Evolutionary conservation across 2,329 filamentous ascomycete genomes (phyloP), one percentile per base, ranked within the genome.

Genomic region (Fusarium hostae): DNA sequence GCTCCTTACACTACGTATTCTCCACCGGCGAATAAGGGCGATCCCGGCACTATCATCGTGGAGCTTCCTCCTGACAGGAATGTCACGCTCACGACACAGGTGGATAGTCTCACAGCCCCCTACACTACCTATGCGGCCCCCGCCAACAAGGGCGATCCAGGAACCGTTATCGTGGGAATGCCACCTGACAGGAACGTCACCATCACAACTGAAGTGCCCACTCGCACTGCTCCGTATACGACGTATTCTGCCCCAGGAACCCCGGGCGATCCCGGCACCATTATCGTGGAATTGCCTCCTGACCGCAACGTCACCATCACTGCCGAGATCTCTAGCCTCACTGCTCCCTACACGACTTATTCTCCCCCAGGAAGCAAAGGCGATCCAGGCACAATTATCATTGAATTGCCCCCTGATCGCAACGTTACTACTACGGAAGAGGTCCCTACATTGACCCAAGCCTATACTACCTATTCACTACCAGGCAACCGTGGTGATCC

Each of bases 231-330:
- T 8, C 55, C 68, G 20, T 60, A 50, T 13, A 71, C 68, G 2
- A 60, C 48, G 15, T 70, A 60, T n/a, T 56, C 59, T 32, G 43
- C 66, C 3, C 66, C 66, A 28, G 64, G 40, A 6, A 32, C 24
- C 24, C 39, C 28, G 9, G 66, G 63, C 6, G 60, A 70, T 5
- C 60, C 67, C 3, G 67, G 66, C 15, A 70, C 67, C 1, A 28
- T 70, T 2, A 44, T 70, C n/a, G 45, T 70, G 13, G 60, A 69
- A 30, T 16, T 65, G 4, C 67, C 67, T 4, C 51, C 66, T 8
- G 66, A 60, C 30, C 37, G 48, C 9, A 70, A 69, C 16, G 51
- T 70, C 2, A 70, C 67, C 3, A 61, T 72, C 20, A 71, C 69
- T 4, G 48, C 56, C 3, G 59, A 56, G n/a, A 35, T 72, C n/a